Percentiles rank a stretch among this genome's conserved stretches.
phyloP scores from a whole-genome alignment of 129 eudicot genomes.

The Helichrysum umbraculigerum region DNA sequence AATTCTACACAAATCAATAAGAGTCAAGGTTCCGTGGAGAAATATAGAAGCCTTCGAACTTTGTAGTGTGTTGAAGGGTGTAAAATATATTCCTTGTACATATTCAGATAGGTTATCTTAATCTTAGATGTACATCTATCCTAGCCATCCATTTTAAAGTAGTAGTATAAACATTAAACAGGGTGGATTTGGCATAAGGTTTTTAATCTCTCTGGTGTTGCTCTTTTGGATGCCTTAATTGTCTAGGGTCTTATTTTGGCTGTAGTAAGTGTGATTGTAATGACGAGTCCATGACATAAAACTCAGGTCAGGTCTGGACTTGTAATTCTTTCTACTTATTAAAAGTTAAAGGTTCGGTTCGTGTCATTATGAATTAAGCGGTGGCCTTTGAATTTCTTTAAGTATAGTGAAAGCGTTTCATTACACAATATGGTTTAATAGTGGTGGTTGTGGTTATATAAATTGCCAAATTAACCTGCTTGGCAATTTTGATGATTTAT shows the following conservation, averaged over 20 bases:
- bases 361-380: conserved; percentile 9
- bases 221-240: neutral
- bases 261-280: neutral
- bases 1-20: too few species aligned
- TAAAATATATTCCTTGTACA: neutral
- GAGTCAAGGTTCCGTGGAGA: too few species aligned
- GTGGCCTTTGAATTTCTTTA: conserved; percentile 1
- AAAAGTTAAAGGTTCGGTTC: neutral
- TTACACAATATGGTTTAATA: conserved; percentile 3
- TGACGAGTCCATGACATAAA: neutral
- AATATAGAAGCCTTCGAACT: too few species aligned
- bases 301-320: neutral
- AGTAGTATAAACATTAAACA: neutral
- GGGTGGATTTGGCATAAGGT: neutral
- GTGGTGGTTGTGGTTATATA: conserved; percentile 3
- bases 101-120: neutral
- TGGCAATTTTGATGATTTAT: conserved; percentile 8
- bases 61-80: neutral
- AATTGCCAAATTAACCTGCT: neutral
- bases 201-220: neutral
- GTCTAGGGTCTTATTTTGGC: neutral
- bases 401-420: neutral
- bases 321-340: neutral
- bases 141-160: neutral
- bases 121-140: neutral